These are phyloP conservation scores for Xylariaceae sp. DNA, from an alignment of 2,329 filamentous ascomycete genomes.

Conservation along the genomic window DNA sequence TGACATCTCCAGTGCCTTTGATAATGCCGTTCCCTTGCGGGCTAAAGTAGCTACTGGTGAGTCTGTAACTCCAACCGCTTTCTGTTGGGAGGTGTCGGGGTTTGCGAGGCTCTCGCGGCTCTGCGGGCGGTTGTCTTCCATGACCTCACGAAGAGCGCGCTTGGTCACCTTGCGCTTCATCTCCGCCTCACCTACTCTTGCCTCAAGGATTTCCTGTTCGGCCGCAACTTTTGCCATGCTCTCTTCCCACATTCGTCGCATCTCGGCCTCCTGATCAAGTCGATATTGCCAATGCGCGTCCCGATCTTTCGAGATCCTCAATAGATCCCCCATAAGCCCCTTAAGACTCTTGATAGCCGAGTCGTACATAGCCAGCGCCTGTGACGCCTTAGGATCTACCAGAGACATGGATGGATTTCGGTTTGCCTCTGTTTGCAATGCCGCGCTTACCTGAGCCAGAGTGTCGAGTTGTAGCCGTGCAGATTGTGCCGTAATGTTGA, in stretches of 20 bases:
- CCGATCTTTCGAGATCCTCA: constrained; percentile 89
- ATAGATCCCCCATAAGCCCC: constrained; percentile 75
- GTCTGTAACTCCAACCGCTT: constrained; percentile 30
- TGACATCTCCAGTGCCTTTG: constrained; percentile 69
- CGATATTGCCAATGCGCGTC: constrained; percentile 97
- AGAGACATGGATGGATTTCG: constrained; percentile 68
- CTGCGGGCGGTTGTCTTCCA: constrained; percentile 50
- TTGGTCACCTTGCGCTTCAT: constrained; percentile 87
- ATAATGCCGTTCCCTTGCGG: constrained; percentile 62
- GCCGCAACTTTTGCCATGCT: constrained; percentile 96
- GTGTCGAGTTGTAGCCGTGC: constrained; percentile 90
- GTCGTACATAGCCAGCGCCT: constrained; percentile 82
- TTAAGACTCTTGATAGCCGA: constrained; percentile 85
- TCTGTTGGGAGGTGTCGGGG: constrained; percentile 27
- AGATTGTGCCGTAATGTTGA: constrained; percentile 95
- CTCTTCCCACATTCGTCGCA: constrained; percentile 96
- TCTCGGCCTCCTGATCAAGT: constrained; percentile 83
- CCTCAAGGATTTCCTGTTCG: constrained; percentile 89
- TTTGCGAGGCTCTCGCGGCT: constrained; percentile 29
- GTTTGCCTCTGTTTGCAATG: constrained; percentile 66
- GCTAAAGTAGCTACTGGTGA: constrained; percentile 43
- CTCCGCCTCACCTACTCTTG: constrained; percentile 82
- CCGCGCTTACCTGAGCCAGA: constrained; percentile 78
- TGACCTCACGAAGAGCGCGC: constrained; percentile 78
- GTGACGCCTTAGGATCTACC: constrained; percentile 70